Base-by-base conservation (phyloP, 345 rosid species). In the Nasturtium officinale region DNA sequence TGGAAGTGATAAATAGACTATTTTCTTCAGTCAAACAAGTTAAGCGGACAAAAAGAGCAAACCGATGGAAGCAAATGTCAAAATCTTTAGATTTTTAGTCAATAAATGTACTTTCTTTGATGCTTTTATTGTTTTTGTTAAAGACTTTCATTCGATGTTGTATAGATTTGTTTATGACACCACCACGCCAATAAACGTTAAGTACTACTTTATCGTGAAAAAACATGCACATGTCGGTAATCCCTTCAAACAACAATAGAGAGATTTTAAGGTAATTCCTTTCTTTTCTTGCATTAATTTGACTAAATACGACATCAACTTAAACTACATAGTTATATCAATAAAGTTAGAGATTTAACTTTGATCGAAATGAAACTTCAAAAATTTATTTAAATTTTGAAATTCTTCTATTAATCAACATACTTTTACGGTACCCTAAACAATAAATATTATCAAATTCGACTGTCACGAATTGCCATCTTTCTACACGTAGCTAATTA, bases 21-120 rank as follows among this genome's bases (percentile, higher is more conserved):
- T n/a, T 28, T 28, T n/a, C 5, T n/a, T n/a, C 3, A 10, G 67
- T 57, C 72, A 66, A 74, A 32, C 56, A 74, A 65, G 67, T 61
- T 37, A 26, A 48, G 65, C 30, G 9, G 54, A 61, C 35, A 33
- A 58, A 61, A 72, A 29, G 4, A 40, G 55, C 17, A 20, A 53
- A 33, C 78, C 58, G 65, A 65, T 47, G 29, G 59, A 65, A 65
- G 16, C 21, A 23, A 46, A 1, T 16, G 40, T 4, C 60, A 52
- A 61, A 29, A 25, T 62, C 28, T 53, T 42, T 51, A 21, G 11
- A 51, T 7, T 51, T 56, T 6, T 23, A 33, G 77, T 73, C 77
- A 56, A 73, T 69, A 53, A 62, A 10, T 40, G 54, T 72, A 62
- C 55, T 38, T 71, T 61, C 12, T 40, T 23, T 28, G 30, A 28